Percentiles rank a stretch among this genome's conserved stretches.
phyloP scores from a whole-genome alignment of 73 alveolate genomes.

The Symbiodinium pilosum region DNA sequence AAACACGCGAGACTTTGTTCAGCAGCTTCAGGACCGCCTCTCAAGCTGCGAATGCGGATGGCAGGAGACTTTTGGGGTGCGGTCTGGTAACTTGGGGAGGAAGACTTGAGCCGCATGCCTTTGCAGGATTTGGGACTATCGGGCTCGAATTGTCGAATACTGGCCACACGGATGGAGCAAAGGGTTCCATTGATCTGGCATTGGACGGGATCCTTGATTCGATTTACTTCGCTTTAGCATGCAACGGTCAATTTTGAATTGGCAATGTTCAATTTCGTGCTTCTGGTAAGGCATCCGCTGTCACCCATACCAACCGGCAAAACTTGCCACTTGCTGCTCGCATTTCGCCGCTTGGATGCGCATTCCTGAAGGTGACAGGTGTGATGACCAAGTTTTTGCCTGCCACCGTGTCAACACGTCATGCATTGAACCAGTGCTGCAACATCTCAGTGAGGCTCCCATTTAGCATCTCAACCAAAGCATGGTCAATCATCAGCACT shows the following conservation, averaged over 20 bases:
- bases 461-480: background rate
- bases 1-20: too few relatives aligned
- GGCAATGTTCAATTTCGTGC: background rate
- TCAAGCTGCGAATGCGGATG: conserved; percentile 3
- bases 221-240: background rate
- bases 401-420: background rate
- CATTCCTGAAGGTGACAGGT: too few relatives aligned
- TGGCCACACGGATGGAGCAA: background rate
- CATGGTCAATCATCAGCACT: background rate
- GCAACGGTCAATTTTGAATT: background rate
- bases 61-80: background rate
- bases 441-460: background rate
- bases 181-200: background rate
- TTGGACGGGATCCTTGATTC: background rate
- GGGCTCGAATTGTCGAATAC: background rate
- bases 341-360: conserved; percentile 20
- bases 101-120: background rate
- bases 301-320: background rate
- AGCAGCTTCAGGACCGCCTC: background rate
- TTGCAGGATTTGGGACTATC: background rate
- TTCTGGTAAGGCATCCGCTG: background rate
- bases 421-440: background rate
- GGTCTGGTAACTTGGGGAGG: background rate
- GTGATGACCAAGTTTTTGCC: background rate
- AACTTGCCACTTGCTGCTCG: conserved; percentile 13